These are phyloP conservation scores for Colletotrichum nymphaeae DNA, from an alignment of 2,329 filamentous ascomycete species.

Conservation along the genomic window DNA sequence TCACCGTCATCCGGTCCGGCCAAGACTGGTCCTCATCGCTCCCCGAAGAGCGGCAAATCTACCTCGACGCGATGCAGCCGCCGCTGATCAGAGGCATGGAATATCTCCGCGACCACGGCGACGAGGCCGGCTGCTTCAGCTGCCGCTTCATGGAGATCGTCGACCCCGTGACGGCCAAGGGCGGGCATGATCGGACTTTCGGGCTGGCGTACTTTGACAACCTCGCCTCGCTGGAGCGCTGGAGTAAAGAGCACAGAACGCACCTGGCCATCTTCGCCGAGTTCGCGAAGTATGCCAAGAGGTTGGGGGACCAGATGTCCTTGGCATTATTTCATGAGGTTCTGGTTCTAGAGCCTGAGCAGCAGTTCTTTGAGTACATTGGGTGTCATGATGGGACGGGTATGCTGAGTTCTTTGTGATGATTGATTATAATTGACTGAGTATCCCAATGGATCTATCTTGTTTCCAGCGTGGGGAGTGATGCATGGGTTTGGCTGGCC, in stretches of 20 bases:
- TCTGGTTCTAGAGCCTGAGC: conserved; percentile 48
- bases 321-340: conserved; percentile 54
- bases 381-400: conserved; percentile 50
- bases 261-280: conserved; percentile 54
- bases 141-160: conserved; percentile 57
- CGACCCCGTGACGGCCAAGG: conserved; percentile 39
- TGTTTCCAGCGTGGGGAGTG: too few relatives aligned
- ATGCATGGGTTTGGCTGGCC: too few relatives aligned
- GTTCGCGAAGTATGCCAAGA: conserved; percentile 51
- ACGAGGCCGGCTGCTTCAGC: conserved; percentile 54
- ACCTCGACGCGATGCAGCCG: conserved; percentile 57
- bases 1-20: conserved; percentile 56
- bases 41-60: conserved; percentile 53
- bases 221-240: conserved; percentile 50
- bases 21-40: conserved; percentile 56
- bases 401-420: conserved; percentile 39
- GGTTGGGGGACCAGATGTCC: conserved; percentile 46
- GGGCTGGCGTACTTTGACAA: conserved; percentile 55
- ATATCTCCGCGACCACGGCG: conserved; percentile 54
- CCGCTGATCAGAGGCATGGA: conserved; percentile 55
- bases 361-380: conserved; percentile 56
- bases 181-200: conserved; percentile 49
- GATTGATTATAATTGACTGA: too few relatives aligned
- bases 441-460: too few relatives aligned
- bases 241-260: conserved; percentile 51